Percentiles rank a stretch among this genome's conserved stretches.
phyloP scores from a whole-genome alignment of 1,284 basidiomycete genomes.

The Uromyces viciae-fabae region DNA sequence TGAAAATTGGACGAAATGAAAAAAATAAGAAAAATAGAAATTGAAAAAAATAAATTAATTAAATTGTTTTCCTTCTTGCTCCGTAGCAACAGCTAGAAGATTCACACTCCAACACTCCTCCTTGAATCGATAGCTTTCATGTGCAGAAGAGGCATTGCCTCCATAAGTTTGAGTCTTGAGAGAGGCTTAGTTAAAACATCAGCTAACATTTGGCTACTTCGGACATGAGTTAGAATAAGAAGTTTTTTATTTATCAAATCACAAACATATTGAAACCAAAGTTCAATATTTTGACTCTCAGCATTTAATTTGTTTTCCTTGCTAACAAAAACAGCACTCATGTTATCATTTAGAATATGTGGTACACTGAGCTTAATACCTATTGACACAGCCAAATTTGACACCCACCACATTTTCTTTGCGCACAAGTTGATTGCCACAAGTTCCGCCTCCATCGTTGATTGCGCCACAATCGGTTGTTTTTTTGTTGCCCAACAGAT shows the following conservation, averaged over 20 bases:
- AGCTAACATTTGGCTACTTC: neutral
- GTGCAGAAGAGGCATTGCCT: neutral
- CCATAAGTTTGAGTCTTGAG: neutral
- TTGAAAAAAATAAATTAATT: too few species aligned
- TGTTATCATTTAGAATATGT: neutral
- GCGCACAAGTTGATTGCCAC: slow-evolving; percentile 1
- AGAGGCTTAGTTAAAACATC: slow-evolving; percentile 8
- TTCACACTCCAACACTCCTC: slow-evolving; percentile 11
- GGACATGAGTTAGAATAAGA: neutral
- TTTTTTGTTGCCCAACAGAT: slow-evolving; percentile 15
- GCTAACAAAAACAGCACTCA: neutral
- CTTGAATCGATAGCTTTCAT: neutral
- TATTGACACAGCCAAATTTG: neutral
- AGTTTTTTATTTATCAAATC: neutral
- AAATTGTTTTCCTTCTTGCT: too few species aligned
- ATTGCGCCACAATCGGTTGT: slow-evolving; percentile 16
- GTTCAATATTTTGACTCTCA: neutral
- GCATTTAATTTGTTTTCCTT: neutral
- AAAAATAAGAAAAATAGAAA: too few species aligned
- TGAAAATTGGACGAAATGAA: too few species aligned
- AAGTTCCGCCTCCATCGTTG: slow-evolving; percentile 1
- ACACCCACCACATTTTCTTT: slow-evolving; percentile 14
- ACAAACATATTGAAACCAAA: neutral
- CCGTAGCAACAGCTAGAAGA: too few species aligned
- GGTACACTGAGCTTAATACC: neutral